Conservation (phyloP, 176 grass and related monocot genomes). For the Elymus sibiricus region DNA sequence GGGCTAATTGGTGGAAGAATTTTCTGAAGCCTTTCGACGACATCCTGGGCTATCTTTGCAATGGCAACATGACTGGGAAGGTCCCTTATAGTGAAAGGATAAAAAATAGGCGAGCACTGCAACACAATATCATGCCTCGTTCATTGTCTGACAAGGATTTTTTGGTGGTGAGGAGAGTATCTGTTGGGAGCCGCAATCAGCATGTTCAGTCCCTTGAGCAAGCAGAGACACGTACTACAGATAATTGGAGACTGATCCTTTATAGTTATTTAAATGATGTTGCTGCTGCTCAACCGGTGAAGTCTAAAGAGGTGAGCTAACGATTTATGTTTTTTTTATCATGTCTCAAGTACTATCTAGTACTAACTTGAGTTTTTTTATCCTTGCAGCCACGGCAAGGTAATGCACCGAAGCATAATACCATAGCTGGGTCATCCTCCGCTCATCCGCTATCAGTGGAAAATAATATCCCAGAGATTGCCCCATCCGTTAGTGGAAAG, state of each 20-base stretch:
- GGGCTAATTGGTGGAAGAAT: neutral
- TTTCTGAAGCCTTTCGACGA: neutral
- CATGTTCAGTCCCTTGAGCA: neutral
- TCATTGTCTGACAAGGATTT: neutral
- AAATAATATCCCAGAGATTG: too few relatives aligned
- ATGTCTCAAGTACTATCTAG: too few relatives aligned
- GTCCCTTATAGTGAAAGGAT: neutral
- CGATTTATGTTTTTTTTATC: neutral
- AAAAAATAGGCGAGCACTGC: neutral
- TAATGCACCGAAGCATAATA: too few relatives aligned
- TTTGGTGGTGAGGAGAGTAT: neutral
- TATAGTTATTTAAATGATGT: neutral
- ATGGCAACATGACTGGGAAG: neutral
- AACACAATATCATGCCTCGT: neutral
- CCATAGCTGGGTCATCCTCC: too few relatives aligned
- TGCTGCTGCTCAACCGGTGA: neutral
- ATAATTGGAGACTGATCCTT: neutral
- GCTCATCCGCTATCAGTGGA: too few relatives aligned
- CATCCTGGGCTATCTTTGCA: neutral
- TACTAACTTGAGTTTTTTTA: too few relatives aligned
- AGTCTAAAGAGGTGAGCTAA: neutral
- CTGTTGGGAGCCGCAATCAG: neutral
- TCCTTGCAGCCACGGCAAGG: too few relatives aligned
- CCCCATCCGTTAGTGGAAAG: too few relatives aligned
- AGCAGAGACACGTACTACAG: neutral